These are phyloP conservation scores for Hygrocybe coccinea DNA, from an alignment of 768 basidiomycete species.

Conservation along the genomic window DNA sequence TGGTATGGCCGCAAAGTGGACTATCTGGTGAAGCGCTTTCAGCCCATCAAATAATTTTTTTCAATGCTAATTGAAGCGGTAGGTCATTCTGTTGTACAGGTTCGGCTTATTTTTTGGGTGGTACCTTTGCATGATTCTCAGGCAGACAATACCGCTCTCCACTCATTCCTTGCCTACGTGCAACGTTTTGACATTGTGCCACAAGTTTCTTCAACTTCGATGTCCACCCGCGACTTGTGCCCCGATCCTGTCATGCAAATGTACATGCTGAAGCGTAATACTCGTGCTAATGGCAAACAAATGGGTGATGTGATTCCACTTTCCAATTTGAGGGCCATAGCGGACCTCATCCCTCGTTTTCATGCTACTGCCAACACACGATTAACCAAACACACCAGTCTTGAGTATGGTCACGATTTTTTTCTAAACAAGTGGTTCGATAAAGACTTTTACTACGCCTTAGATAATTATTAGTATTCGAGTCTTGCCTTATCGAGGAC, in stretches of 20 bases:
- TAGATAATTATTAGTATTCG: not conserved
- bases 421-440: slow-evolving; percentile 2
- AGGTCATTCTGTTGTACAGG: slow-evolving; percentile 3
- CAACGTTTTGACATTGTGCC: slow-evolving; percentile 9
- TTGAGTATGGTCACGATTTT: not conserved
- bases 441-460: not conserved
- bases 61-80: not conserved
- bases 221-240: not conserved
- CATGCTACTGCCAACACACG: not conserved
- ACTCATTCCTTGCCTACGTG: not conserved
- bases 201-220: not conserved
- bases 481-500: too few relatives aligned
- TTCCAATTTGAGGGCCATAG: slow-evolving; percentile 2
- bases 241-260: slow-evolving; percentile 8
- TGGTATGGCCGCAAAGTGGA: slow-evolving; percentile 17
- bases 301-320: slow-evolving; percentile 11
- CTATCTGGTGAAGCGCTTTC: slow-evolving; percentile 12
- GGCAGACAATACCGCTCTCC: not conserved
- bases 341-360: slow-evolving; percentile 11
- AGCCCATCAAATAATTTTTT: not conserved
- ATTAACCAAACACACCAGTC: slow-evolving; percentile 4
- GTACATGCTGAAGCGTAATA: slow-evolving; percentile 4
- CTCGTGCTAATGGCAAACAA: not conserved
- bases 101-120: not conserved
- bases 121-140: not conserved